phyloP scores from a whole-genome alignment of 306 rosid genomes.

The Inga oerstediana region DNA sequence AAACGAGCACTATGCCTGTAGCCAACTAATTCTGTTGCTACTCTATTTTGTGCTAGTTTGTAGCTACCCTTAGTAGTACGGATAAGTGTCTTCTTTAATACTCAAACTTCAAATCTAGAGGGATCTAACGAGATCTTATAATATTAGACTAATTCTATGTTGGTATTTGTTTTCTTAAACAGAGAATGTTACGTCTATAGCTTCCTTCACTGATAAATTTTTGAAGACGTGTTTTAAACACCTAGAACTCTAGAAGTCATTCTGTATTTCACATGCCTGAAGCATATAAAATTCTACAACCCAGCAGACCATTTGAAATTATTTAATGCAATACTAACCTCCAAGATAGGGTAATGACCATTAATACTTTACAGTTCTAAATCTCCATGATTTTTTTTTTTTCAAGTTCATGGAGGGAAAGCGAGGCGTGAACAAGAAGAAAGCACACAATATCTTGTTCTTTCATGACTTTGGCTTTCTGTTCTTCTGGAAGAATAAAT shows the following conservation, averaged over 20 bases:
- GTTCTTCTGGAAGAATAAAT: background rate
- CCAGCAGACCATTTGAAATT: constrained; percentile 4
- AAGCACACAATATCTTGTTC: background rate
- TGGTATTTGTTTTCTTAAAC: background rate
- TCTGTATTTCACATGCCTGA: constrained; percentile 11
- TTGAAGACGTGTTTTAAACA: background rate
- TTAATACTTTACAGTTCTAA: background rate
- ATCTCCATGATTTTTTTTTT: background rate
- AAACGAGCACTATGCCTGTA: too few relatives aligned
- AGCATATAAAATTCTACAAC: constrained; percentile 25
- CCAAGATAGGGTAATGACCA: constrained; percentile 18
- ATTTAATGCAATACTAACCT: constrained; percentile 11
- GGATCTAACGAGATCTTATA: too few relatives aligned
- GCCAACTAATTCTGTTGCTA: too few relatives aligned
- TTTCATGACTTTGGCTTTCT: background rate
- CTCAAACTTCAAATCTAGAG: too few relatives aligned
- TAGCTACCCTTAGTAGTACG: too few relatives aligned
- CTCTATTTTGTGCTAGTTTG: too few relatives aligned
- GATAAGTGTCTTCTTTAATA: too few relatives aligned
- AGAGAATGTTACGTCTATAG: constrained; percentile 27
- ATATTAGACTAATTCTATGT: too few relatives aligned
- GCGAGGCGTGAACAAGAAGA: background rate
- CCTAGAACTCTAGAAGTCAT: background rate
- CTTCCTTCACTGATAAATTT: constrained; percentile 29
- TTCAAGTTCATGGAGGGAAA: background rate